These are phyloP conservation scores for Talaromyces adpressus DNA, from an alignment of 495 filamentous ascomycete genomes.

Conservation along the genomic window DNA sequence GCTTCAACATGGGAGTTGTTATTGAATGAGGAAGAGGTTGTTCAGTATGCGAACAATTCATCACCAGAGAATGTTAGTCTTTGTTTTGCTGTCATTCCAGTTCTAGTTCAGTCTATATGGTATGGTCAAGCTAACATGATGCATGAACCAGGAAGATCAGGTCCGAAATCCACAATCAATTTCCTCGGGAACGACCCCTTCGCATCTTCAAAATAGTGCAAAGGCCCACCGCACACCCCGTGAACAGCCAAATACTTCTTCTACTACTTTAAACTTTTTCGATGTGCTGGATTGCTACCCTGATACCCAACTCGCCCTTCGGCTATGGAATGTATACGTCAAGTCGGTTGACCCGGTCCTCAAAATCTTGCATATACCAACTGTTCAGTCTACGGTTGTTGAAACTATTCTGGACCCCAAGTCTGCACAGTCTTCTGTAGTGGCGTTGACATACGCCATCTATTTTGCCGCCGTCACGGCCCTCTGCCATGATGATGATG, in stretches of 20 bases:
- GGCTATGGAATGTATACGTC: constrained; percentile 56
- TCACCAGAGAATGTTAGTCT: constrained; percentile 10
- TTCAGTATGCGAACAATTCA: constrained; percentile 16
- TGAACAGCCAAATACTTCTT: neutral
- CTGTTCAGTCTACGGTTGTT: constrained; percentile 29
- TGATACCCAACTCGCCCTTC: constrained; percentile 54
- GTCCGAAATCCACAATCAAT: neutral
- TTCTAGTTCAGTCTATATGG: neutral
- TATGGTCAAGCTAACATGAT: constrained; percentile 4
- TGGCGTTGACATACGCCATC: constrained; percentile 33
- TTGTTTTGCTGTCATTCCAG: neutral
- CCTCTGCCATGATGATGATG: constrained; percentile 13
- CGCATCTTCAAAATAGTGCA: constrained; percentile 5
- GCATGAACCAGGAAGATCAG: constrained; percentile 23
- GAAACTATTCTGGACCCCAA: constrained; percentile 18
- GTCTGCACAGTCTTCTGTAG: constrained; percentile 23
- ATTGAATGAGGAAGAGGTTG: constrained; percentile 12
- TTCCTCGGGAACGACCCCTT: constrained; percentile 14
- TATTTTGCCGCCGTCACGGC: constrained; percentile 26
- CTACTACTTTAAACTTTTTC: constrained; percentile 2
- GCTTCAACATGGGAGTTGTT: constrained; percentile 10
- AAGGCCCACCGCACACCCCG: constrained; percentile 4
- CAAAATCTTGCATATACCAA: constrained; percentile 59
- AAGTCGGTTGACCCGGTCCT: constrained; percentile 56
- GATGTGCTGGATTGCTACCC: constrained; percentile 41